Evolutionary conservation across 2,329 filamentous ascomycete genomes (phyloP).

Genomic region (Botrytis medusae): DNA sequence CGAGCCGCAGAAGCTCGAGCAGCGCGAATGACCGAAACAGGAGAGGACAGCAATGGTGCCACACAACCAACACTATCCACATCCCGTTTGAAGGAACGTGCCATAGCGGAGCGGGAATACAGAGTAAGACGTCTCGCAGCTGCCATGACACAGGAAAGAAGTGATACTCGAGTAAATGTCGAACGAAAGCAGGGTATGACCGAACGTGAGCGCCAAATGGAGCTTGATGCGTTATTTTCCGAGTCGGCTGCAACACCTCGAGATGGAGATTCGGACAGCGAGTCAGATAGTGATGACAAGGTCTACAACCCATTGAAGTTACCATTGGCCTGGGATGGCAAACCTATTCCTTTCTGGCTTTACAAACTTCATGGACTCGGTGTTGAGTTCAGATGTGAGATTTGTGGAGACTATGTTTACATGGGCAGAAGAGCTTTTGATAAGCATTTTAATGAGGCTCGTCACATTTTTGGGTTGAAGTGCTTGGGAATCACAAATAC

Average conservation of each 20-base stretch:
- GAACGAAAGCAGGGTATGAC: conserved; percentile 98
- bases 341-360: conserved; percentile 98
- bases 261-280: conserved; percentile 57
- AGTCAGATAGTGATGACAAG: conserved; percentile 76
- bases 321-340: conserved; percentile 95
- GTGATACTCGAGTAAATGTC: conserved; percentile 89
- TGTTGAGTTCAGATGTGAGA: conserved; percentile 92
- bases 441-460: conserved; percentile 95
- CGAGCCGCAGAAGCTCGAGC: conserved; percentile 71
- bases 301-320: conserved; percentile 97
- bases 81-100: conserved; percentile 75
- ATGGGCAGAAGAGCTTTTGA: conserved; percentile 95
- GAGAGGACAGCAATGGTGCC: conserved; percentile 31
- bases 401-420: conserved; percentile 98
- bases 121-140: conserved; percentile 76
- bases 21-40: conserved; percentile 46
- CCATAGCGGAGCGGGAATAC: conserved; percentile 85
- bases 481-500: conserved; percentile 93
- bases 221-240: conserved; percentile 81
- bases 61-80: conserved; percentile 39
- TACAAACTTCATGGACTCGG: conserved; percentile 96
- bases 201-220: conserved; percentile 89
- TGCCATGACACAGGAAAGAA: conserved; percentile 81
- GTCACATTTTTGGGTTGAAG: conserved; percentile 91
- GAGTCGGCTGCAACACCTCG: conserved; percentile 49